Base-by-base conservation (phyloP, 331 rosid genomes). In the Rosa hybrid region DNA sequence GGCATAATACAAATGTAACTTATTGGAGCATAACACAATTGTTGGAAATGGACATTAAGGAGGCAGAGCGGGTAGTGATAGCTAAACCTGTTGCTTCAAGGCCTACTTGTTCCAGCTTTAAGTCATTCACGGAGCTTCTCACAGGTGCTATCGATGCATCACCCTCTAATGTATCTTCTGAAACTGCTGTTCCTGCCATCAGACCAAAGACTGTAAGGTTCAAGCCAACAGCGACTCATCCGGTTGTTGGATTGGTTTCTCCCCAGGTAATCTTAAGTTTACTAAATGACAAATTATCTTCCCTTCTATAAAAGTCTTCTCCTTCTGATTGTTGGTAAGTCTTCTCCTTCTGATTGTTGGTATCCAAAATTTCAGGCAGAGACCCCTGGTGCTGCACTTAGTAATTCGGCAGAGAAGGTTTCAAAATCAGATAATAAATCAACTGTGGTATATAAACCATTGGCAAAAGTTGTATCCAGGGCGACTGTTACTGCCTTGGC, bases 121-220 rank as follows among this genome's bases (percentile, higher is more conserved):
- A 81, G 81, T 93, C 98, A 5, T 96, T 96, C 90, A 88, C 98
- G 13, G 99, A 96, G 85, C 96, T 96, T 34, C 88, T 93, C 75
- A 89, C 92, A 0, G 92, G 97, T 65, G 97, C 98, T 70, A 89
- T 93, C 56, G 71, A 90, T 83, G 87, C 84, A 78, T 79, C 93
- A 54, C 90, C 96, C 14, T 77, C 86, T 3, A 74, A 68, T 81
- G 84, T 67, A 67, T 75, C 92, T 60, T 82, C 98, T 51, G 92
- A 84, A 63, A 68, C 91, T 69, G 84, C 94, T 78, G 89, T 93
- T 81, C 78, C 97, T 77, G 99, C 97, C 60, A 92, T 93, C 84
- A 90, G 97, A 80, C 99, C 99, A 16, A 96, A 91, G 90, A 93
- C 97, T 39, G 91, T 90, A 75, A 91, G 98, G 94, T 87, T 96